Base-by-base conservation (phyloP, 805 yeast genomes). In the Sugiyamaella chiloensis region DNA sequence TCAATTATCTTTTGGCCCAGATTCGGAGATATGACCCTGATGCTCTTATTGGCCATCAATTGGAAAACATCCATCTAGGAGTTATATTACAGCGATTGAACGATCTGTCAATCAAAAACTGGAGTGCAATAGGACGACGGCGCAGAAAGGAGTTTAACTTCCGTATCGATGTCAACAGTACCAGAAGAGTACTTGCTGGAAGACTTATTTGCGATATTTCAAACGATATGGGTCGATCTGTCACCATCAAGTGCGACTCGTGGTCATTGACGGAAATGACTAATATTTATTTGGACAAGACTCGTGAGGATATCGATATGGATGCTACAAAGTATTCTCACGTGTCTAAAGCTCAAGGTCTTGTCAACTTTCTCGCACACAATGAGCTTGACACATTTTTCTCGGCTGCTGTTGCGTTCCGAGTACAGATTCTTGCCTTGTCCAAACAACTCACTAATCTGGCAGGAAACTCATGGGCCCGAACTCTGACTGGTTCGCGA, bases 401-500 rank as follows among this genome's bases (percentile, higher is more conserved):
- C 41, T 74, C 87, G 14, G 87, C 89, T 2, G 85, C 85, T 47
- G 72, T 93, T 48, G 89, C 96, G 0, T 81, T 89, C 61, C 74
- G 84, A 53, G 79, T 82, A 47, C 98, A 93, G 66, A 83, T 93
- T 50, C 68, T 93, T 46, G 87, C 97, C 1, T 72, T 93, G 46
- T 86, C 98, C 0, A 87, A 87, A 58, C 96, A 90, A 61, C 73
- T 93, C 60, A 93, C 99, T 1, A 85, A 84, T 55, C 73, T 93
- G 52, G 97, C 98, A 1, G 99, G 99, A 58, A 93, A 93, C 64
- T 91, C 96, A 0, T 93, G 99, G 99, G 78, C 95, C 1, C 89
- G 87, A 53, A 93, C 99, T 0, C 72, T 93, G 43, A 83, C 88
- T 44, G 99, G 99, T 67, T 88, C 97, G 0, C 78, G 99, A 59